Evolutionary conservation across 441 rosid species (phyloP).

Genomic region (Pelargonium citronellum): DNA sequence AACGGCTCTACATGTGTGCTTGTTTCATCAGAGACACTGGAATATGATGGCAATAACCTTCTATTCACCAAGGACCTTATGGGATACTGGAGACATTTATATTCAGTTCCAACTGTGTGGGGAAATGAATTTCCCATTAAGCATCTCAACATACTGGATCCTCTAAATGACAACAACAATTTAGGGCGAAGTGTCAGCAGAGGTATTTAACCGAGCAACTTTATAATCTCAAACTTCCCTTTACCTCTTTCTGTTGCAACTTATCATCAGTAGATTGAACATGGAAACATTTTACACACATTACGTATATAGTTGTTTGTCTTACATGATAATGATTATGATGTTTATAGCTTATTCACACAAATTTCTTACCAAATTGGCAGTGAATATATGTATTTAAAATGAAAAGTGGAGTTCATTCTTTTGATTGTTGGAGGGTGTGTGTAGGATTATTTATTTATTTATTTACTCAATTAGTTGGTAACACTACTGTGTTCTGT

Average conservation of each 20-base stretch:
- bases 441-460: too few species aligned
- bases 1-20: constrained; percentile 16
- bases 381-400: too few species aligned
- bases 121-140: constrained; percentile 44
- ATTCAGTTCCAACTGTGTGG: constrained; percentile 37
- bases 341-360: too few species aligned
- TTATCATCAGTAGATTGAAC: not conserved
- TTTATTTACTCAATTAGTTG: not conserved
- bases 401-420: too few species aligned
- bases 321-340: too few species aligned
- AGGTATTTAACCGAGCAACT: constrained; percentile 38
- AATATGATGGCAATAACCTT: constrained; percentile 33
- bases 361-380: too few species aligned
- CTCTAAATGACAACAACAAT: constrained; percentile 75
- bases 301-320: too few species aligned
- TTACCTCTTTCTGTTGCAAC: not conserved
- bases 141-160: constrained; percentile 81
- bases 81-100: constrained; percentile 39
- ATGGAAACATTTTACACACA: not conserved
- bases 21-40: constrained; percentile 33
- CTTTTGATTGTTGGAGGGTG: too few species aligned
- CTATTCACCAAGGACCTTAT: constrained; percentile 58
- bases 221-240: not conserved
- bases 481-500: constrained; percentile 10
- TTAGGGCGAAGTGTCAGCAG: constrained; percentile 83